Base-by-base conservation (phyloP, 2,329 filamentous ascomycete species). In the Fusarium sp. region DNA sequence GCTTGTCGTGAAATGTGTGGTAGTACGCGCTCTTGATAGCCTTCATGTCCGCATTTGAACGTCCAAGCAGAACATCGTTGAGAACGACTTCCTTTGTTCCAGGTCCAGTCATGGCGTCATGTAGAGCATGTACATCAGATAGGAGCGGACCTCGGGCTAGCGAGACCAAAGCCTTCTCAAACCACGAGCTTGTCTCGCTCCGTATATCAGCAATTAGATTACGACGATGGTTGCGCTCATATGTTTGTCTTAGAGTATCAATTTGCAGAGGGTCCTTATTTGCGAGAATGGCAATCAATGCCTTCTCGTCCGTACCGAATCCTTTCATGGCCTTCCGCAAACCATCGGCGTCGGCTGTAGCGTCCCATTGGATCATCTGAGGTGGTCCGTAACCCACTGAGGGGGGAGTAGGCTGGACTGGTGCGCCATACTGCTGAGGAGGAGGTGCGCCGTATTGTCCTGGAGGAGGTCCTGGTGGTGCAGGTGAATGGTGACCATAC, bases 321-420 rank as follows among this genome's bases (percentile, higher is more conserved):
- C 94, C 94, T 80, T 97, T 97, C 94, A 98, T 97, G 4, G 95
- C 93, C 72, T 87, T 87, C 56, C 93, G 89, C 24, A 97, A 83
- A 6, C 85, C 87, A 61, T 94, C 88, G 0, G 93, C 92, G 73
- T 96, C 90, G 14, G 84, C 82, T 5, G 83, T 85, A 49, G 89
- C 91, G 69, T 97, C 90, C 84, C 86, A 91, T 30, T 88, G 85
- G 45, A 93, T 91, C 47, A 88, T 83, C 75, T 92, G 91, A 14
- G 89, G 88, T 0, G 91, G 86, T 4, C 89, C 89, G 75, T 97
- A 98, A 37, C 94, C 94, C 1, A 87, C 81, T 0, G 92, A 92
- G 1, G 93, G 88, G 13, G 87, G 86, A 2, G 90, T 88, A 13
- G 91, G 88, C 44, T 86, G 83, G 10, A 74, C 71, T 41, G 75